Percentiles rank a stretch among this genome's conserved stretches.
Evolutionary conservation across 805 yeast species (phyloP).

Genomic region (Candida dendrica): DNA sequence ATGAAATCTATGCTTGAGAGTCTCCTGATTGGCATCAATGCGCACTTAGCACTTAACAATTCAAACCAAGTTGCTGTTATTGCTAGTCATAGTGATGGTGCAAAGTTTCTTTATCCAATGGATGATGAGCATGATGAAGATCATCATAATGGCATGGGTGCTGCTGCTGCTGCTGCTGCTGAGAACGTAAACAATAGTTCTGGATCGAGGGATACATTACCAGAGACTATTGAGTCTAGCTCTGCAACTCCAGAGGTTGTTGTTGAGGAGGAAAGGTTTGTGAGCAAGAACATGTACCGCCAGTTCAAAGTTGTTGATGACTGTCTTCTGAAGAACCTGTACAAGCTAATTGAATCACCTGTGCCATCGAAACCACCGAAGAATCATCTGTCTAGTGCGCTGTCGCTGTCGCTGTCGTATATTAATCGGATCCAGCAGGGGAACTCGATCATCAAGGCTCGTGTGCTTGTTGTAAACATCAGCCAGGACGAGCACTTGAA

Average conservation of each 20-base stretch:
- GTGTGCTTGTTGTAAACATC: slow-evolving; percentile 56
- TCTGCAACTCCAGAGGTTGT: slow-evolving; percentile 11
- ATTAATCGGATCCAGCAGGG: slow-evolving; percentile 49
- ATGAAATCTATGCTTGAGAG: slow-evolving; percentile 44
- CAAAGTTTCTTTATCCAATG: slow-evolving; percentile 63
- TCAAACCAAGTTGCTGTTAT: slow-evolving; percentile 79
- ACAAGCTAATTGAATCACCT: slow-evolving; percentile 25
- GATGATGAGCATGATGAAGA: slow-evolving; percentile 7
- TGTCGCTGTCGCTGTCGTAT: slow-evolving; percentile 75
- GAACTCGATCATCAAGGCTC: slow-evolving; percentile 48
- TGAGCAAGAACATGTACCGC: slow-evolving; percentile 67
- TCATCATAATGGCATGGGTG: background rate
- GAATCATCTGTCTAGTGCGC: slow-evolving; percentile 64
- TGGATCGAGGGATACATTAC: background rate
- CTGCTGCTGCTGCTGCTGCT: background rate
- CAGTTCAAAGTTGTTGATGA: slow-evolving; percentile 80
- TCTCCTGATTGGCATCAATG: slow-evolving; percentile 70
- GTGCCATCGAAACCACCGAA: slow-evolving; percentile 27
- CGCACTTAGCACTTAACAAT: slow-evolving; percentile 80
- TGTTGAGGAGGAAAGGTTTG: slow-evolving; percentile 18
- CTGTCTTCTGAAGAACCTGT: slow-evolving; percentile 53
- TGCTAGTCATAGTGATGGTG: slow-evolving; percentile 65
- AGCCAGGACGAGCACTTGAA: slow-evolving; percentile 71
- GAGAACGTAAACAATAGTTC: background rate
- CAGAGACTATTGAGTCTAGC: slow-evolving; percentile 3